phyloP scores from a whole-genome alignment of 768 basidiomycete species.

The Nevesoporus exiguus region DNA sequence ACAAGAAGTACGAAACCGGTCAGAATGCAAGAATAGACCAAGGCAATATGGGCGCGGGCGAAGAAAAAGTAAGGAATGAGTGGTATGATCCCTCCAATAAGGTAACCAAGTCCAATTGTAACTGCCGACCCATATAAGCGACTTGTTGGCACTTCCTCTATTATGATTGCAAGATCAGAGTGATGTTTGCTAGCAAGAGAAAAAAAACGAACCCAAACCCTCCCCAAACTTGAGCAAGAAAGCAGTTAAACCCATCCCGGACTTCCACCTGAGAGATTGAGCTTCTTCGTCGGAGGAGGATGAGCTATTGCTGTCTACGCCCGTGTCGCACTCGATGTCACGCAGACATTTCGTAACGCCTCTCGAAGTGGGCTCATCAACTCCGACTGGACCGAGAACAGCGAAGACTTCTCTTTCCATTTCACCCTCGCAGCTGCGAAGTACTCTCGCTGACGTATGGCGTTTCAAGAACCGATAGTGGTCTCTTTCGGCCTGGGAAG shows the following conservation, averaged over 20 bases:
- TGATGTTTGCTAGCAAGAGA: background rate
- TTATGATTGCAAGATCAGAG: background rate
- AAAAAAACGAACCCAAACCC: constrained; percentile 62
- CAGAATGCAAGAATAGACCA: constrained; percentile 72
- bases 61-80: constrained; percentile 93
- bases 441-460: constrained; percentile 74
- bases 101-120: constrained; percentile 94
- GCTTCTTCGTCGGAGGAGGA: constrained; percentile 50
- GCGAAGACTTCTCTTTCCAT: constrained; percentile 93
- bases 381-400: constrained; percentile 84
- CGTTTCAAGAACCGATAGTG: constrained; percentile 81
- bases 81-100: constrained; percentile 90
- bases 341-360: constrained; percentile 77
- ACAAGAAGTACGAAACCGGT: constrained; percentile 84
- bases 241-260: constrained; percentile 82
- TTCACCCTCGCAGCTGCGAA: constrained; percentile 87
- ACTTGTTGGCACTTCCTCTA: constrained; percentile 87
- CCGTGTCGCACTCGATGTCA: constrained; percentile 54
- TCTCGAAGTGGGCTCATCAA: constrained; percentile 77
- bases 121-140: constrained; percentile 88
- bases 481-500: constrained; percentile 94
- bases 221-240: constrained; percentile 96
- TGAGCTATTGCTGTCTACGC: constrained; percentile 13
- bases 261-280: constrained; percentile 59
- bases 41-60: constrained; percentile 57